These are phyloP conservation scores for Alternaria arborescens DNA, from an alignment of 2,329 filamentous ascomycete genomes.

Conservation along the genomic window DNA sequence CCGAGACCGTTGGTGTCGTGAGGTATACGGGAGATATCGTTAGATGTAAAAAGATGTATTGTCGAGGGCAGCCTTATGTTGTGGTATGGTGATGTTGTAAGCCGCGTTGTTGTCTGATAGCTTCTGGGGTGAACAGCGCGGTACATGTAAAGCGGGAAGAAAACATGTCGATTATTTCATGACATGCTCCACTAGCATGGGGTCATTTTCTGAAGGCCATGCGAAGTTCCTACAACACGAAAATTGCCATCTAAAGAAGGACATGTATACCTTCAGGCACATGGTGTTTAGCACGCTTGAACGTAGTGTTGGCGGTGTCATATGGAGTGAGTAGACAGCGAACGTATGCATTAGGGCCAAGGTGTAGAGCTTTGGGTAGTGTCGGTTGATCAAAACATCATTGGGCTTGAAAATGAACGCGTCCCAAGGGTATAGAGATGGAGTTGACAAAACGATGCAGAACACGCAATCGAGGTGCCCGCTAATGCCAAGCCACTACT, in stretches of 20 bases:
- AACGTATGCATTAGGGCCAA: neutral
- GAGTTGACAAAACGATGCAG: neutral
- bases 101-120: neutral
- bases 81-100: neutral
- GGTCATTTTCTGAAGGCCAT: no score
- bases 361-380: neutral
- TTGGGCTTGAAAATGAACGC: neutral
- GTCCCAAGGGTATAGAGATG: neutral
- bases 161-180: no score
- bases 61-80: conserved; percentile 18
- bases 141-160: no score
- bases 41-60: neutral
- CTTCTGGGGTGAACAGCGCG: neutral
- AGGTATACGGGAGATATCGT: neutral
- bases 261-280: neutral
- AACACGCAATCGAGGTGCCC: neutral
- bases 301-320: neutral
- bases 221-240: neutral
- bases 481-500: conserved; percentile 32
- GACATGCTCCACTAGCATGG: no score
- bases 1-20: neutral
- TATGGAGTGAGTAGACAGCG: neutral
- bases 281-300: no score
- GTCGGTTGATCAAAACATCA: neutral
- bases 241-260: neutral